Conservation (phyloP, 202 grass and related monocot genomes). For the Sporobolus alterniflorus region DNA sequence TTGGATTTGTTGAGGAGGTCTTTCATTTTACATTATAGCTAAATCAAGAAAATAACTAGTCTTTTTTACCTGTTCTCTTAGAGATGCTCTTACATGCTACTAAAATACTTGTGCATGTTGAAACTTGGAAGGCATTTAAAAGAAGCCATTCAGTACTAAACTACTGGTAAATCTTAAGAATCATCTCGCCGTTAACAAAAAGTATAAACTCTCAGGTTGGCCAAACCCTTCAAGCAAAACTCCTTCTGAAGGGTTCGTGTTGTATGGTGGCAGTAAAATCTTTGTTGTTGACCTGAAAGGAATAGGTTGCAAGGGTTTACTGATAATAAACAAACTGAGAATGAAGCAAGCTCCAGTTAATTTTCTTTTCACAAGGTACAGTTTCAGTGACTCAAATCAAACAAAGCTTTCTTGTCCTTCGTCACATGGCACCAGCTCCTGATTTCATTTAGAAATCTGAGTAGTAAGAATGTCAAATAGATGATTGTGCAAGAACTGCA, state of each 20-base stretch:
- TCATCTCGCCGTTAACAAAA: slow-evolving; percentile 19
- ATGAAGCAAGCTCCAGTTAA: neutral
- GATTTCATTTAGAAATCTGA: neutral
- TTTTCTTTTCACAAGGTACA: neutral
- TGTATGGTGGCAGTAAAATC: slow-evolving; percentile 9
- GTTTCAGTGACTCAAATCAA: neutral
- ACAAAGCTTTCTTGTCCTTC: neutral
- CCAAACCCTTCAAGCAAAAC: slow-evolving; percentile 10
- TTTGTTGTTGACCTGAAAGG: slow-evolving; percentile 48
- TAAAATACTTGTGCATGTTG: slow-evolving; percentile 76
- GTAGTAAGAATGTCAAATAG: neutral
- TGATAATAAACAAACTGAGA: neutral
- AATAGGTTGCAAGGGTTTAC: slow-evolving; percentile 24
- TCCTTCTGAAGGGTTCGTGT: slow-evolving; percentile 10
- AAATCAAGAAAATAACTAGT: too few relatives aligned
- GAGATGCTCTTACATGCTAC: slow-evolving; percentile 63
- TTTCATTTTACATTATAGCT: too few relatives aligned
- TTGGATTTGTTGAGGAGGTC: too few relatives aligned
- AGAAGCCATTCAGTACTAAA: slow-evolving; percentile 24
- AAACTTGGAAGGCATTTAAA: slow-evolving; percentile 48
- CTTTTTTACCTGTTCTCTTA: too few relatives aligned
- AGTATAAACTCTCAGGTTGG: slow-evolving; percentile 21
- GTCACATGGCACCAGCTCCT: neutral
- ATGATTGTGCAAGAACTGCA: neutral
- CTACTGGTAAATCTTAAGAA: neutral